Percentiles rank a stretch among this genome's conserved stretches.
phyloP scores from a whole-genome alignment of 2,329 filamentous ascomycete genomes.

The Sarocladiaceae sp. region DNA sequence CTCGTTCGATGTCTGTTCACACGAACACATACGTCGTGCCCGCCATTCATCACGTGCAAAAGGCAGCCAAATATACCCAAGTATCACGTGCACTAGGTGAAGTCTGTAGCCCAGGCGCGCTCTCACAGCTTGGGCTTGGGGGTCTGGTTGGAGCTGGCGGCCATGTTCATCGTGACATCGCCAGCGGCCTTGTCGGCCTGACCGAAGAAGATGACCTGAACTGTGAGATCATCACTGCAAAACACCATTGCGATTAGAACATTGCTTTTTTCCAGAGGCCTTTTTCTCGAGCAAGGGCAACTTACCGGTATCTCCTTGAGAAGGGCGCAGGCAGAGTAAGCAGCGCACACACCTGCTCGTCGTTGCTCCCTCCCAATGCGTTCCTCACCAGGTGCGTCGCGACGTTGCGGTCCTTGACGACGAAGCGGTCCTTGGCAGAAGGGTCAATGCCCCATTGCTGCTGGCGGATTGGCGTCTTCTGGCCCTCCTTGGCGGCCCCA shows the following conservation, averaged over 20 bases:
- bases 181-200: constrained; percentile 64
- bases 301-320: constrained; percentile 78
- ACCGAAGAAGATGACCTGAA: constrained; percentile 98
- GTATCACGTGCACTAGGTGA: no score
- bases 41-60: no score
- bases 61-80: no score
- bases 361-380: constrained; percentile 85
- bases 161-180: constrained; percentile 74
- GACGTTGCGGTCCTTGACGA: constrained; percentile 91
- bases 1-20: no score
- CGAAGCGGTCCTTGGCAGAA: constrained; percentile 72
- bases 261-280: no score
- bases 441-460: constrained; percentile 83
- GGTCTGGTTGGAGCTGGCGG: constrained; percentile 61
- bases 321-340: constrained; percentile 89
- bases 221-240: constrained; percentile 81
- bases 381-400: constrained; percentile 95
- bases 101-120: no score
- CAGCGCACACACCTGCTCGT: constrained; percentile 87
- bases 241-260: not conserved
- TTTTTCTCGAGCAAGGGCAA: no score
- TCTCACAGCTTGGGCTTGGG: constrained; percentile 33
- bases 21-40: no score
- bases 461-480: constrained; percentile 81
- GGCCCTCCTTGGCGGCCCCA: constrained; percentile 49